Conservation (phyloP, 441 rosid species). For the Adansonia rubrostipa region DNA sequence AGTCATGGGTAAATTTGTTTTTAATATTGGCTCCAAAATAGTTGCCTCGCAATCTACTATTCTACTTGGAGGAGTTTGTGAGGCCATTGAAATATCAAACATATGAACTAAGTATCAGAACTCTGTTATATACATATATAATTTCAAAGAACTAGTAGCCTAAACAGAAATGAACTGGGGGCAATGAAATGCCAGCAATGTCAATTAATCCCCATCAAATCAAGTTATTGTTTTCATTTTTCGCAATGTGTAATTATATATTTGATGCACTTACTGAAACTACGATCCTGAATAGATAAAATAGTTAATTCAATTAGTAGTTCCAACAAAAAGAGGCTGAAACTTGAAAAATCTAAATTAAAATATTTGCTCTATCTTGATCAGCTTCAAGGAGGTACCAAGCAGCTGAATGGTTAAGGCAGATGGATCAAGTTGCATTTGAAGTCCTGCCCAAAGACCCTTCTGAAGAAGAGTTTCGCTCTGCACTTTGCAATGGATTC, state of each 20-base stretch:
- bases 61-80: not conserved
- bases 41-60: not conserved
- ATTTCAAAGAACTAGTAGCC: not conserved
- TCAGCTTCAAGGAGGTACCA: slow-evolving; percentile 88
- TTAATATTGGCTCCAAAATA: not conserved
- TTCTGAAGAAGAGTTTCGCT: slow-evolving; percentile 77
- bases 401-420: slow-evolving; percentile 91
- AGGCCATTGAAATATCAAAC: too few species aligned
- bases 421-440: slow-evolving; percentile 76
- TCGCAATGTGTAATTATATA: not conserved
- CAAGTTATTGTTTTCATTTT: too few species aligned
- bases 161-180: too few species aligned
- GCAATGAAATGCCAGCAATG: not conserved
- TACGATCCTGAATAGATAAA: slow-evolving; percentile 1
- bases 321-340: not conserved
- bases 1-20: slow-evolving; percentile 19
- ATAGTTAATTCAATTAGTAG: not conserved
- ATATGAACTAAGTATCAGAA: too few species aligned
- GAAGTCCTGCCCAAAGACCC: slow-evolving; percentile 67
- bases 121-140: not conserved
- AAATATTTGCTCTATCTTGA: not conserved
- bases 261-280: slow-evolving; percentile 5
- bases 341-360: slow-evolving; percentile 7
- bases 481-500: slow-evolving; percentile 84
- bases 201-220: too few species aligned